Percentiles rank a stretch among this genome's conserved stretches.
phyloP scores from a whole-genome alignment of 768 basidiomycete species.

The Chalciporus piperatus region DNA sequence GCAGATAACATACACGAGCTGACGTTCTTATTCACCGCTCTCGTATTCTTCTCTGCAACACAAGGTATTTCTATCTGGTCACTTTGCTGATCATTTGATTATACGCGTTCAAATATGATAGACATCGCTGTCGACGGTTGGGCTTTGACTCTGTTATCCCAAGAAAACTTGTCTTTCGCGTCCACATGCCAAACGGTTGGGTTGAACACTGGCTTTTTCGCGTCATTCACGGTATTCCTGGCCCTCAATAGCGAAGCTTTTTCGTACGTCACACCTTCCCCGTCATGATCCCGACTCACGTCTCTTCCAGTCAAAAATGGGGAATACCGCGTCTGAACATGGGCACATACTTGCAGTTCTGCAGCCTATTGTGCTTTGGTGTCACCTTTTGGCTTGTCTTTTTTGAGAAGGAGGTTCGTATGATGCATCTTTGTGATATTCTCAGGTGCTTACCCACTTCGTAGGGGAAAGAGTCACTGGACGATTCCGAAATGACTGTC shows the following conservation, averaged over 20 bases:
- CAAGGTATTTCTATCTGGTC: constrained; percentile 61
- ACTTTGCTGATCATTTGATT: constrained; percentile 5
- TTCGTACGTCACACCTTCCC: constrained; percentile 45
- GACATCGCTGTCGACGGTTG: constrained; percentile 98
- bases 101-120: constrained; percentile 29
- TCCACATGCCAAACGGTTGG: constrained; percentile 99
- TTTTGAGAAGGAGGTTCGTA: constrained; percentile 82
- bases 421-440: background rate
- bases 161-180: constrained; percentile 92
- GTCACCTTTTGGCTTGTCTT: constrained; percentile 89
- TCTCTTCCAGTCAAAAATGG: constrained; percentile 60
- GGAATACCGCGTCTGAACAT: constrained; percentile 71
- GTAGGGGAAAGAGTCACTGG: constrained; percentile 72
- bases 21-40: constrained; percentile 79
- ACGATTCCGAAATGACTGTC: constrained; percentile 86
- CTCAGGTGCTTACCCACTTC: background rate
- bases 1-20: constrained; percentile 73
- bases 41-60: constrained; percentile 95
- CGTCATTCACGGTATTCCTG: constrained; percentile 95
- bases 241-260: constrained; percentile 96
- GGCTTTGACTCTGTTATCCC: constrained; percentile 83
- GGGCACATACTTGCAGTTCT: constrained; percentile 81
- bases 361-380: constrained; percentile 73
- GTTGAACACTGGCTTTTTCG: constrained; percentile 91
- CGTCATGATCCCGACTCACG: constrained; percentile 7